A percentile compares a stretch with the other conserved stretches of the same genome.
These are phyloP conservation scores for Staphylotrichum tortipilum DNA, from an alignment of 495 filamentous ascomycete species.

Conservation along the genomic window DNA sequence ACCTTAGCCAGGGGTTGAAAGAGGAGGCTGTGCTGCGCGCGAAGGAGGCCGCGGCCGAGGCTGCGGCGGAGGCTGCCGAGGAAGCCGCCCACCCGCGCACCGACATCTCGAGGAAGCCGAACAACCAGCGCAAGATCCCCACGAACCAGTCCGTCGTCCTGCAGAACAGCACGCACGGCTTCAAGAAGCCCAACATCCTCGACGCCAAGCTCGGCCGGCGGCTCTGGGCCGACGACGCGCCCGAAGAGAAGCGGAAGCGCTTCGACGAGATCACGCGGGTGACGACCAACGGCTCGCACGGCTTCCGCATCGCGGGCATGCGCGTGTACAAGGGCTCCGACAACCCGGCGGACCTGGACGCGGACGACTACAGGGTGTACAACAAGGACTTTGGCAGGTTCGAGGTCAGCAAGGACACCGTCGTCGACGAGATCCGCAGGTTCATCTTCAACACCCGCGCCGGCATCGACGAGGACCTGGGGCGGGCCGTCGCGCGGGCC, in stretches of 20 bases:
- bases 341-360: constrained; percentile 37
- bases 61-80: constrained; percentile 21
- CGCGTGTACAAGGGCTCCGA: constrained; percentile 68
- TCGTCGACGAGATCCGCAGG: constrained; percentile 63
- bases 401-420: constrained; percentile 58
- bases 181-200: constrained; percentile 80
- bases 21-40: constrained; percentile 28
- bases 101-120: constrained; percentile 28
- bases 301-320: constrained; percentile 91
- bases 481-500: constrained; percentile 48
- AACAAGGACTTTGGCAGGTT: constrained; percentile 79
- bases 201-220: constrained; percentile 85
- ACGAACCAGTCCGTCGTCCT: constrained; percentile 77
- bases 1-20: constrained; percentile 36
- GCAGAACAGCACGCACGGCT: constrained; percentile 76
- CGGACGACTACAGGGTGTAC: constrained; percentile 59
- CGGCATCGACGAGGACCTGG: constrained; percentile 46
- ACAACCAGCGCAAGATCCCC: constrained; percentile 47
- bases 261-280: constrained; percentile 70
- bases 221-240: constrained; percentile 80
- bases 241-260: constrained; percentile 62
- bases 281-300: constrained; percentile 73
- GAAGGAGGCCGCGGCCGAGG: constrained; percentile 19
- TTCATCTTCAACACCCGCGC: constrained; percentile 61
- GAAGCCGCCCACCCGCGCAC: constrained; percentile 15